A percentile compares a stretch with the other conserved stretches of the same genome.
These are phyloP conservation scores for Dactylellina parvicollis DNA, from an alignment of 2,329 filamentous ascomycete genomes.

Conservation along the genomic window DNA sequence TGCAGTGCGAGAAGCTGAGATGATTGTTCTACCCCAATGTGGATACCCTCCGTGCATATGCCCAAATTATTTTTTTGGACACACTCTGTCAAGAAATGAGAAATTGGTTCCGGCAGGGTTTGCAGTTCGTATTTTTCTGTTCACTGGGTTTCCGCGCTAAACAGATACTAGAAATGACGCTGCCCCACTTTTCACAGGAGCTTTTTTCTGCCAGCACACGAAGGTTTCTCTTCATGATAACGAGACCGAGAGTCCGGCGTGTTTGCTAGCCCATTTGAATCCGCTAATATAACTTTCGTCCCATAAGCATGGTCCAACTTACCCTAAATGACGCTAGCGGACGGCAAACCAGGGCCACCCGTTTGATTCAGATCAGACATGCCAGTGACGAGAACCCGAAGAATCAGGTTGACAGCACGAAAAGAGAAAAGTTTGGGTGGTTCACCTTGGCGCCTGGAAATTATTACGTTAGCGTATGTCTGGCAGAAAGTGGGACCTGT, in stretches of 20 bases:
- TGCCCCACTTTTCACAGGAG: slow-evolving; percentile 33
- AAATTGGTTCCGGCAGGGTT: slow-evolving; percentile 10
- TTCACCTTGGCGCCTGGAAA: slow-evolving; percentile 12
- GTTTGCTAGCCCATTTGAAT: background rate
- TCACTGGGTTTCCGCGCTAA: slow-evolving; percentile 41
- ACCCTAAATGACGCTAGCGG: slow-evolving; percentile 49
- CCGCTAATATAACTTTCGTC: slow-evolving; percentile 10
- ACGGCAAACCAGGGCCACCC: slow-evolving; percentile 50
- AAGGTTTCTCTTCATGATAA: slow-evolving; percentile 14
- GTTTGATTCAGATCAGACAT: slow-evolving; percentile 46
- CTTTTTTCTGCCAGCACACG: slow-evolving; percentile 28
- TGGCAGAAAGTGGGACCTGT: slow-evolving; percentile 20
- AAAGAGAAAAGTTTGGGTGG: slow-evolving; percentile 14
- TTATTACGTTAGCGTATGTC: slow-evolving; percentile 39
- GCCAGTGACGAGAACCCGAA: slow-evolving; percentile 17
- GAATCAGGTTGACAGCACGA: slow-evolving; percentile 31
- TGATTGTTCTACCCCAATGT: slow-evolving; percentile 23
- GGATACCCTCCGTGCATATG: slow-evolving; percentile 8
- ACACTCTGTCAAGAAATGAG: background rate
- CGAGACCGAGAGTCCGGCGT: background rate
- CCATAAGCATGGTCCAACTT: slow-evolving; percentile 28
- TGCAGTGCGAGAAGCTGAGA: slow-evolving; percentile 10
- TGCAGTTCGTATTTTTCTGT: slow-evolving; percentile 19
- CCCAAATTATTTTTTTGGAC: background rate
- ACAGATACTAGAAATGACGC: background rate